Percentiles rank a stretch among this genome's conserved stretches.
These are phyloP conservation scores for Pythium aphanidermatum DNA, from an alignment of 352 stramenopile species.

Conservation along the genomic window DNA sequence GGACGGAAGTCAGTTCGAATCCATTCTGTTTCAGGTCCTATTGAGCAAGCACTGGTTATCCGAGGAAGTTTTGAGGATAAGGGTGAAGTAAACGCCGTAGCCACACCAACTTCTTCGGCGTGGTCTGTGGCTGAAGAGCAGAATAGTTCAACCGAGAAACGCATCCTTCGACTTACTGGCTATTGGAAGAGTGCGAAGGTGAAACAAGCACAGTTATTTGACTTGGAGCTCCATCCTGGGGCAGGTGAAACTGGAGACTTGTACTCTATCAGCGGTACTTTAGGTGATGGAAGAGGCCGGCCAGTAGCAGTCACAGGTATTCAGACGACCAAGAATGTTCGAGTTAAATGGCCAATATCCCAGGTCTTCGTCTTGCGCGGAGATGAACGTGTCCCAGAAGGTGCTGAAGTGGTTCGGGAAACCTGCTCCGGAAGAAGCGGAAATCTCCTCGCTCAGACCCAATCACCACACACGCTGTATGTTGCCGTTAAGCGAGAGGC, in stretches of 20 bases:
- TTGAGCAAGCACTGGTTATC: slow-evolving; percentile 47
- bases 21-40: slow-evolving; percentile 46
- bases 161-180: slow-evolving; percentile 50
- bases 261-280: slow-evolving; percentile 56
- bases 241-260: slow-evolving; percentile 4
- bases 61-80: slow-evolving; percentile 67
- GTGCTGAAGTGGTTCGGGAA: slow-evolving; percentile 55
- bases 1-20: slow-evolving; percentile 57
- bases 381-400: slow-evolving; percentile 67
- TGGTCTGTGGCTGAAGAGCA: slow-evolving; percentile 24
- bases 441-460: slow-evolving; percentile 68
- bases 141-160: slow-evolving; percentile 3
- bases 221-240: slow-evolving; percentile 56
- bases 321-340: slow-evolving; percentile 53
- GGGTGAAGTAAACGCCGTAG: slow-evolving; percentile 55
- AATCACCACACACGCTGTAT: slow-evolving; percentile 67
- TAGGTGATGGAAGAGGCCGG: slow-evolving; percentile 63
- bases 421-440: slow-evolving; percentile 65
- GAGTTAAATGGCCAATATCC: slow-evolving; percentile 72
- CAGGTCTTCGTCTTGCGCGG: slow-evolving; percentile 67
- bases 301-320: slow-evolving; percentile 44
- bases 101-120: slow-evolving; percentile 36
- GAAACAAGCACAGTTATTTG: slow-evolving; percentile 67
- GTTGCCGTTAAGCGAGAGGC: slow-evolving; percentile 67
- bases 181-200: slow-evolving; percentile 71